Conservation (phyloP, 2,329 filamentous ascomycete species). For the Aspergillus ibericus region DNA sequence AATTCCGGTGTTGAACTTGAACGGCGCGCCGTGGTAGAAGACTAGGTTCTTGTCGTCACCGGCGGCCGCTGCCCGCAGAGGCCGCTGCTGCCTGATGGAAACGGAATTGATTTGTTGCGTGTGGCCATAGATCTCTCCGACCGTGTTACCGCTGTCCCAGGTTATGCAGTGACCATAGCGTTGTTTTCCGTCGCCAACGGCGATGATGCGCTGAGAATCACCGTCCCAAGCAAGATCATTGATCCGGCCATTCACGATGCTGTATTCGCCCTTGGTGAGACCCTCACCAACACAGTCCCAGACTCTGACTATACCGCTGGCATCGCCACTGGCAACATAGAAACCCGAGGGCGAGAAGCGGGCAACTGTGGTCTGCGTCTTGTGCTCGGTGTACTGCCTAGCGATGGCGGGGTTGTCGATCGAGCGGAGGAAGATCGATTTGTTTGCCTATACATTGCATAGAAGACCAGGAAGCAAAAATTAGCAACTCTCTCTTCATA, state of each 20-base stretch:
- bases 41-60: slow-evolving; percentile 87
- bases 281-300: slow-evolving; percentile 89
- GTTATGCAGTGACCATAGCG: slow-evolving; percentile 92
- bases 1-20: slow-evolving; percentile 89
- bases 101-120: slow-evolving; percentile 88
- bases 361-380: slow-evolving; percentile 82
- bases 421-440: slow-evolving; percentile 92
- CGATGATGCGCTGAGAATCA: slow-evolving; percentile 93
- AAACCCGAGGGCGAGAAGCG: slow-evolving; percentile 92
- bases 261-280: slow-evolving; percentile 89
- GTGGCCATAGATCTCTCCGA: slow-evolving; percentile 91
- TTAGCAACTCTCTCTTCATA: background rate
- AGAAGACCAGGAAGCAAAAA: background rate
- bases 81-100: slow-evolving; percentile 82
- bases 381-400: slow-evolving; percentile 92
- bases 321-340: slow-evolving; percentile 91
- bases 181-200: slow-evolving; percentile 92
- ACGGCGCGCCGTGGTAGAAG: slow-evolving; percentile 91
- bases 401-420: slow-evolving; percentile 84
- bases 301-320: slow-evolving; percentile 77
- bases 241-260: slow-evolving; percentile 90
- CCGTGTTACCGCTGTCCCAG: slow-evolving; percentile 91
- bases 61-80: slow-evolving; percentile 86
- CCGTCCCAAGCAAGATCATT: slow-evolving; percentile 98
- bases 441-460: slow-evolving; percentile 68